A percentile compares a stretch with the other conserved stretches of the same genome.
Conservation (phyloP, 2,329 filamentous ascomycete genomes). For the Dichotomopilus funicola region DNA sequence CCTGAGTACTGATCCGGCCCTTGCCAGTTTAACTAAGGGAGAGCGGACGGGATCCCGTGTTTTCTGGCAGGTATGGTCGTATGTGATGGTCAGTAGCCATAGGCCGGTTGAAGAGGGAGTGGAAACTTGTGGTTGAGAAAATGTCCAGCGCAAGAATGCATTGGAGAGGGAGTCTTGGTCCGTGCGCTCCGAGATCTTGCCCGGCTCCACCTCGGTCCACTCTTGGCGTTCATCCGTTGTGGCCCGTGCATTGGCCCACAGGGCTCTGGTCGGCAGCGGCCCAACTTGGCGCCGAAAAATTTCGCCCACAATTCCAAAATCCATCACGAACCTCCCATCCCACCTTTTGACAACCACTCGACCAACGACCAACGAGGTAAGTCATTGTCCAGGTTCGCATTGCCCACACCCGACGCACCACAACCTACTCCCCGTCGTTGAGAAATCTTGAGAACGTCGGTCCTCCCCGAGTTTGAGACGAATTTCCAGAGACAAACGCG, state of each 20-base stretch:
- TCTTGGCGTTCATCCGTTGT: too few species aligned
- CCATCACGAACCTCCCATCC: conserved; percentile 14
- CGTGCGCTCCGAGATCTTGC: too few species aligned
- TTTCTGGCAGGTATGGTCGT: neutral
- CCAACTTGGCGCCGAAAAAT: conserved; percentile 22
- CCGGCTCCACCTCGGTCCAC: too few species aligned
- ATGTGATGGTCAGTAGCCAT: neutral
- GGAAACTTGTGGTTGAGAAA: too few species aligned
- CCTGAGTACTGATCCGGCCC: neutral
- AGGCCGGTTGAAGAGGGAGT: too few species aligned
- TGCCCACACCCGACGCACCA: conserved; percentile 4
- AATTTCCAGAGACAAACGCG: neutral
- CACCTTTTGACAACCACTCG: conserved; percentile 20
- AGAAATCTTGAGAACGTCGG: neutral
- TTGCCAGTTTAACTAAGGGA: neutral
- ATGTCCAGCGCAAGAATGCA: too few species aligned
- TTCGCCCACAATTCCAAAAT: conserved; percentile 27
- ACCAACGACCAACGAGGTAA: conserved; percentile 25
- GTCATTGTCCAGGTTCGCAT: conserved; percentile 12
- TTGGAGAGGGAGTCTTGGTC: too few species aligned
- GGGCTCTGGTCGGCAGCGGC: conserved; percentile 18
- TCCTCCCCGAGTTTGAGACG: neutral
- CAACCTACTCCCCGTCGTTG: neutral
- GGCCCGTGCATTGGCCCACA: conserved; percentile 10
- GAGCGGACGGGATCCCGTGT: neutral